Base-by-base conservation (phyloP, 352 stramenopile species). In the Stramenopiles sp. region DNA sequence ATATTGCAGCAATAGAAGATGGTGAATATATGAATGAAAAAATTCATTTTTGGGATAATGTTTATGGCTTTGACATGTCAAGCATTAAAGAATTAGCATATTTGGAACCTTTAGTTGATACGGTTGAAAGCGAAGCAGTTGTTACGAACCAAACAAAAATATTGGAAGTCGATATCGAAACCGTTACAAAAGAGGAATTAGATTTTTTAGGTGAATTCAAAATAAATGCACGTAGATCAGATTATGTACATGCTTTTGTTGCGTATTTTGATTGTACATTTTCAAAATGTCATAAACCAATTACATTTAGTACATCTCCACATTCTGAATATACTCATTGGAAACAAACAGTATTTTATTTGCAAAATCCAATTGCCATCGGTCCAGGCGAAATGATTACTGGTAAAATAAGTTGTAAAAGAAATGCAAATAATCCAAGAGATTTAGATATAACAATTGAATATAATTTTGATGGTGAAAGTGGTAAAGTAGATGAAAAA, bases 21-120 rank as follows among this genome's bases (percentile, higher is more conserved):
- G 93, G 89, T 80, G 88, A 96, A 79, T 97, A 97, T 88, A 94
- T 92, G 82, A 83, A 90, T 0, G 88, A 95, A 81, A 97, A 97
- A 83, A 90, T 97, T 63, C 87, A 96, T 80, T 97, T 86, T 90
- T 99, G 96, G 96, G 88, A 98, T 76, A 92, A 97, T 84, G 95
- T 99, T 0, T 99, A 99, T 87, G 96, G 96, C 77, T 99, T 99
- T 83, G 93, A 99, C 84, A 98, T 99, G 95, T 97, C 90, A 84
- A 93, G 88, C 80, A 98, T 99, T 83, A 96, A 97, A 84, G 89
- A 97, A 79, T 95, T 98, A 76, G 95, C 95, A 74, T 90, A 98
- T 81, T 89, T 88, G 30, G 96, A 99, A 85, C 95, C 95, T 7
- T 89, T 99, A 1, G 95, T 99, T 63, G 95, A 99, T 86, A 94